Evolutionary conservation across 164 flowering plant species (phyloP).

Genomic region (Dillenia suffruticosa): DNA sequence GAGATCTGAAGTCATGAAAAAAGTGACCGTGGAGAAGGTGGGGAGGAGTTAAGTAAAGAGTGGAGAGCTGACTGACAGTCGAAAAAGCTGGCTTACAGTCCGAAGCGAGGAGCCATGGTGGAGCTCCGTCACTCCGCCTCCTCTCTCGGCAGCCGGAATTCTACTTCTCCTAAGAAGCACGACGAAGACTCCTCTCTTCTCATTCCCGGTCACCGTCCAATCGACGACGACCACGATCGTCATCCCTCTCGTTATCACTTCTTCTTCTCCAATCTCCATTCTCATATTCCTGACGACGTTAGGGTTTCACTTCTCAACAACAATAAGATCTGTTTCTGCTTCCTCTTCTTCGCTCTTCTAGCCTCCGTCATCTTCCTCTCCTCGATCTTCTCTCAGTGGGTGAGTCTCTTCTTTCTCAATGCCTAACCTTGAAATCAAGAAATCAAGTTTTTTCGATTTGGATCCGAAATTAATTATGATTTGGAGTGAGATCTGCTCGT

Average conservation of each 20-base stretch:
- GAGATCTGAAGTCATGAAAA: too few species aligned
- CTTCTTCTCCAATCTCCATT: constrained; percentile 32
- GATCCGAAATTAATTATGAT: too few species aligned
- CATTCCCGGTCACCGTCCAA: constrained; percentile 27
- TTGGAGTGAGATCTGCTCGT: too few species aligned
- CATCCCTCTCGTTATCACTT: constrained; percentile 42
- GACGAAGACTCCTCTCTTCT: constrained; percentile 56
- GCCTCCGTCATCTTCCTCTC: constrained; percentile 47
- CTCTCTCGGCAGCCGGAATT: constrained; percentile 61
- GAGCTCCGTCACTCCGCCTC: constrained; percentile 89
- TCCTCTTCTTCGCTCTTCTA: constrained; percentile 30
- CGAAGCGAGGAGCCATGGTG: constrained; percentile 65
- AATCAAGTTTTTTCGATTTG: not conserved
- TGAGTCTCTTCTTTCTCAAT: constrained; percentile 18
- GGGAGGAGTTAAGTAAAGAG: too few species aligned
- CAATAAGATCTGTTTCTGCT: constrained; percentile 43
- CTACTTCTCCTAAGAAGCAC: constrained; percentile 70
- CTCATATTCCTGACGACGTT: constrained; percentile 39
- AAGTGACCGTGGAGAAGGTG: too few species aligned
- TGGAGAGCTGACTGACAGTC: too few species aligned
- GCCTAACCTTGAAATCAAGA: not conserved
- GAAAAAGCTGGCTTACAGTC: constrained; percentile 23
- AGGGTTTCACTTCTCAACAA: constrained; percentile 34
- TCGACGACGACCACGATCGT: constrained; percentile 41
- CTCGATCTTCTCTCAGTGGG: constrained; percentile 47